Conservation (phyloP, 2,329 filamentous ascomycete genomes). For the Penicillium sp. region DNA sequence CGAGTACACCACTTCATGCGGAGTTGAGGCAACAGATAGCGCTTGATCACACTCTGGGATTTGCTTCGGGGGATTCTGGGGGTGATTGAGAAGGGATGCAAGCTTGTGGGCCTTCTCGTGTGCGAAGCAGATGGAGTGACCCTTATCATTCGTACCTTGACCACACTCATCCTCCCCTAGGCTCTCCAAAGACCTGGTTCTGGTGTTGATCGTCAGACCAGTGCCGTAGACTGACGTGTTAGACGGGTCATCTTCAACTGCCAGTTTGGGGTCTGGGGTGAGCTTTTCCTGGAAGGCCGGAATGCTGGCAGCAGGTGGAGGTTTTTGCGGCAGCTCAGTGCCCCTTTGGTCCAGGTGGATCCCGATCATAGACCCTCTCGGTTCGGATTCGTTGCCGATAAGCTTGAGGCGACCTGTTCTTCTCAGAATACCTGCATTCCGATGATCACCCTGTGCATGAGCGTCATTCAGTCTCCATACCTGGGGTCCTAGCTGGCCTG, state of each 20-base stretch:
- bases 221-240: slow-evolving; percentile 30
- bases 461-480: slow-evolving; percentile 17
- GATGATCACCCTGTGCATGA: slow-evolving; percentile 31
- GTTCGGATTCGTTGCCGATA: slow-evolving; percentile 26
- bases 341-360: slow-evolving; percentile 32
- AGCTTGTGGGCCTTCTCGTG: slow-evolving; percentile 36
- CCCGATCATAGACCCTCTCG: slow-evolving; percentile 27
- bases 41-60: slow-evolving; percentile 20
- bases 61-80: slow-evolving; percentile 30
- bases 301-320: slow-evolving; percentile 38
- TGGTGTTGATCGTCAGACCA: slow-evolving; percentile 27
- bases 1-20: slow-evolving; percentile 26
- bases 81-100: slow-evolving; percentile 33
- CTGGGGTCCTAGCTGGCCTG: slow-evolving; percentile 18
- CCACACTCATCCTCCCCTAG: slow-evolving; percentile 28
- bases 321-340: slow-evolving; percentile 30
- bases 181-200: slow-evolving; percentile 22
- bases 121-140: slow-evolving; percentile 33
- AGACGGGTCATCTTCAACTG: slow-evolving; percentile 26
- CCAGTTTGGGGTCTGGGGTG: slow-evolving; percentile 21
- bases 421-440: slow-evolving; percentile 40
- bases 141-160: slow-evolving; percentile 30
- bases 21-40: slow-evolving; percentile 31
- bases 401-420: slow-evolving; percentile 37
- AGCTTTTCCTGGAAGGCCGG: slow-evolving; percentile 30